Evolutionary conservation across 177 flowering plant species (phyloP), one percentile per base, ranked within the genome.

Genomic region (Telopea speciosissima): DNA sequence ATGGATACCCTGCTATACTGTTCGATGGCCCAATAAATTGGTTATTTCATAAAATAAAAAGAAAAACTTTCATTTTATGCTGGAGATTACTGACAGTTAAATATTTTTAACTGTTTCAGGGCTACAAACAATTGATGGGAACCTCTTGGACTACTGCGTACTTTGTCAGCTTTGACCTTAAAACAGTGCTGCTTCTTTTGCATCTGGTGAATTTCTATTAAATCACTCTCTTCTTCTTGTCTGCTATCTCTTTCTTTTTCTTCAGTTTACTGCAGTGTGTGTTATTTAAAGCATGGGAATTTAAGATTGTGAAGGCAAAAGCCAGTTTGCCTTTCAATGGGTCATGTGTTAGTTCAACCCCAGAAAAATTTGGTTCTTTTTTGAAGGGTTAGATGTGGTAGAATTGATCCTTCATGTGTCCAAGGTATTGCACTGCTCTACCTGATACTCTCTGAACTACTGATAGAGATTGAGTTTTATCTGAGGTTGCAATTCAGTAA

Each of bases 151-250:
- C 78, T 66, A 80, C 82, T 63, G 72, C 63, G 54, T 95, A 91
- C 85, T 95, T 92, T 68, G 64, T 92, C 82, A 92, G 99, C 83
- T 95, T 89, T 84, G 91, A 95, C 80, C 81, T 95, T 23, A 79
- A 92, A 73, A 86, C 97, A 24, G 87, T 92, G 58, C 65, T 95
- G 73, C 80, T 90, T 60, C 89, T 92, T 13, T 68, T 89, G 79
- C 92, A 92, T 81, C 79, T 95, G 97, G 99, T 95, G 75, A 80
- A 73, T 36, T 65, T 68, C 63, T 28, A 19, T 44, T 33, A 16
- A 14, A 4, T 12, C 44, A 17, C 13, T 63, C 6, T 12, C 17
- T 49, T 58, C 13, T 65, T 6, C 66, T 28, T 36, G 21, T 60
- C 65, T n/a, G 25, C 24, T 1, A 28, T 23, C 63, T 17, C 19